These are phyloP conservation scores for Trichoderma atrobrunneum DNA, from an alignment of 2,329 filamentous ascomycete species.

Conservation along the genomic window DNA sequence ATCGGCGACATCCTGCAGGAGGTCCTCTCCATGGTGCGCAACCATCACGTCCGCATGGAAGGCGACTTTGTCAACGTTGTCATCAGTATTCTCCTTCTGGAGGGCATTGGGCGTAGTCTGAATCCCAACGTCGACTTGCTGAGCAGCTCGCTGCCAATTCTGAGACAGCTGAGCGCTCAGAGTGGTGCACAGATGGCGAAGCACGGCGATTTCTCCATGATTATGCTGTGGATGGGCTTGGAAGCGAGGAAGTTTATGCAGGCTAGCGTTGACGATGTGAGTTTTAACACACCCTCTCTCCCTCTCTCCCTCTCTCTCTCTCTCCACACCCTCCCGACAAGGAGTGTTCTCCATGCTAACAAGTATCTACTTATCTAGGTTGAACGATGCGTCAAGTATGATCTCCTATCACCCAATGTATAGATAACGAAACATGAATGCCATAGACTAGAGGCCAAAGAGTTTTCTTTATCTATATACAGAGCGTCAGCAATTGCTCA, in stretches of 20 bases:
- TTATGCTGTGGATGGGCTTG: slow-evolving; percentile 86
- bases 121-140: slow-evolving; percentile 88
- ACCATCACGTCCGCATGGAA: slow-evolving; percentile 89
- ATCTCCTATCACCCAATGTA: slow-evolving; percentile 83
- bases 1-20: slow-evolving; percentile 93
- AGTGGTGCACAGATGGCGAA: slow-evolving; percentile 68
- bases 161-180: slow-evolving; percentile 81
- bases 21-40: slow-evolving; percentile 85
- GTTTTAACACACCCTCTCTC: slow-evolving; percentile 31
- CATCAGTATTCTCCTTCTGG: slow-evolving; percentile 86
- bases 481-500: neutral
- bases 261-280: slow-evolving; percentile 82
- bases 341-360: neutral
- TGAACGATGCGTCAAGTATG: slow-evolving; percentile 86
- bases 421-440: slow-evolving; percentile 38
- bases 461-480: neutral
- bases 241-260: slow-evolving; percentile 88
- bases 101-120: slow-evolving; percentile 86
- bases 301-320: neutral
- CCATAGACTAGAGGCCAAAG: neutral
- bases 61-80: slow-evolving; percentile 99
- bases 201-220: slow-evolving; percentile 75
- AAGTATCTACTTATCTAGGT: slow-evolving; percentile 52
- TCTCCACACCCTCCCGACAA: neutral
- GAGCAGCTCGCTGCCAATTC: slow-evolving; percentile 79